Conservation (phyloP, 2,329 filamentous ascomycete species). For the Ilyonectria sp. region DNA sequence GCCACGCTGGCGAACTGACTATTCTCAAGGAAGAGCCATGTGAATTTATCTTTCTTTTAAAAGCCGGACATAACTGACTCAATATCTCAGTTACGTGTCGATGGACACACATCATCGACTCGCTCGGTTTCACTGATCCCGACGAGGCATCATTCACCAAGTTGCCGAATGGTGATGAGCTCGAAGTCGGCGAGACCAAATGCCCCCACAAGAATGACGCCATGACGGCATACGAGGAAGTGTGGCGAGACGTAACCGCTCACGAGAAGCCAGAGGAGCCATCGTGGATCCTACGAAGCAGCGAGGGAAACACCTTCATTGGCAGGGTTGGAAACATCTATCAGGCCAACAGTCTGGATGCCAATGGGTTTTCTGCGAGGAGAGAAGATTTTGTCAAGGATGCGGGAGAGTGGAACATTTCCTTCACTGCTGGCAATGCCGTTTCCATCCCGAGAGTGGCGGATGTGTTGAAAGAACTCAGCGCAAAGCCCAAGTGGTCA, state of each 20-base stretch:
- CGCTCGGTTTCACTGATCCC: constrained; percentile 32
- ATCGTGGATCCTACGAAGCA: constrained; percentile 43
- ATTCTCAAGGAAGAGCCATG: constrained; percentile 36
- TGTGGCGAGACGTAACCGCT: constrained; percentile 42
- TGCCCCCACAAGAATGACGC: constrained; percentile 33
- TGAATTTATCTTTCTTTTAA: constrained; percentile 1
- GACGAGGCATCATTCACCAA: constrained; percentile 43
- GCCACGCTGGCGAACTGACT: constrained; percentile 40
- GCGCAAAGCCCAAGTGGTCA: constrained; percentile 1
- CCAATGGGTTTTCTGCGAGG: constrained; percentile 11
- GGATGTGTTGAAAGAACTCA: constrained; percentile 4
- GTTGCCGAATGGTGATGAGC: constrained; percentile 42
- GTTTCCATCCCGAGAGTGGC: neutral
- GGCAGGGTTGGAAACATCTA: constrained; percentile 34
- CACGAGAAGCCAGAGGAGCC: constrained; percentile 14
- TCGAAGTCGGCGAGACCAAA: constrained; percentile 38
- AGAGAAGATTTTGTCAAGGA: constrained; percentile 8
- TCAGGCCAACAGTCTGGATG: constrained; percentile 7
- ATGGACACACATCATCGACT: constrained; percentile 47
- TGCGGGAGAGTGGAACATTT: neutral
- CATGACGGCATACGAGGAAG: constrained; percentile 39
- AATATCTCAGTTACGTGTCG: constrained; percentile 37
- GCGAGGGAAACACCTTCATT: constrained; percentile 36
- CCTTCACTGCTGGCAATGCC: constrained; percentile 2
- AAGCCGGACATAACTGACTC: neutral